Evolutionary conservation across 495 filamentous ascomycete genomes (phyloP), one percentile per base, ranked within the genome.

Genomic region (Penicillium egyptiacum): DNA sequence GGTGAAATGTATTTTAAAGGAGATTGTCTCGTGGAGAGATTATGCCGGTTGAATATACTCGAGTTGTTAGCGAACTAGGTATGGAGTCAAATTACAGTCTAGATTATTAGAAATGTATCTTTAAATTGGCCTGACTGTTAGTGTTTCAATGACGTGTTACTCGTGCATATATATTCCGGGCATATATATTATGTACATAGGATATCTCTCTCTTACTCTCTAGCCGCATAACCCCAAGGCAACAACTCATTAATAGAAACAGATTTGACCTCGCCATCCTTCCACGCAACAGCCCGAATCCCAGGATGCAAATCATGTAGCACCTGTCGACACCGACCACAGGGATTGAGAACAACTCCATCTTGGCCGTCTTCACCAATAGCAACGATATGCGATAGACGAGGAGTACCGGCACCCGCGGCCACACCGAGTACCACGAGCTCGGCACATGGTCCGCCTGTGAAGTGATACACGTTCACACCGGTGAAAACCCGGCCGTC

Each of bases 1-100:
- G 33, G 14, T 16, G 14, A 16, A 37, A 37, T 37, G 14, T 37
- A n/a, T 37, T 8, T 2, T 35, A 30, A 25, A 30, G 49, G 60
- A 61, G 35, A 76, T 66, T 6, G 71, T 88, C 11, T 63, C 87
- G 57, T 83, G 83, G 10, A 78, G 72, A 35, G 74, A 66, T 8
- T 83, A 79, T 57, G 59, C 63, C 7, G 60, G 54, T 46, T 79
- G 73, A 70, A 67, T 73, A 10, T 44, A 30, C 28, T 30, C 9
- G 7, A 30, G 10, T 30, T 30, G 9, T 11, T 11, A 30, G 28
- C 28, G 14, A 26, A 16, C 4, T 45, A n/a, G n/a, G n/a, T n/a
- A 16, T n/a, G 7, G 1, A 14, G 43, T 25, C 11, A 28, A 14
- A 16, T 14, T 6, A 16, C 7, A 16, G 42, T 1, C 6, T 20